Conservation (phyloP, 768 basidiomycete species). For the Suillus sp. region DNA sequence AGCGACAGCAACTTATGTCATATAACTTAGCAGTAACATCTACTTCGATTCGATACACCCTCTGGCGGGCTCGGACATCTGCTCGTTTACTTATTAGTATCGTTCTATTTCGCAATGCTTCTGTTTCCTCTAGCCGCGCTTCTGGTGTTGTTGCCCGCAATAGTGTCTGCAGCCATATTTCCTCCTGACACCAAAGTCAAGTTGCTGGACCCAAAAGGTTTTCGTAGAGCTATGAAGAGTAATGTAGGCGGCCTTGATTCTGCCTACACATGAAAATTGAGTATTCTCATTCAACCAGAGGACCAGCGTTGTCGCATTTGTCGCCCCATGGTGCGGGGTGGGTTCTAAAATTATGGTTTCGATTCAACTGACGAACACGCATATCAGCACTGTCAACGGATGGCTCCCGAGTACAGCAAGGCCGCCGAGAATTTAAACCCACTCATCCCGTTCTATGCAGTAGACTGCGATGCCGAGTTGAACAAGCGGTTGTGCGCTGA, state of each 20-base stretch:
- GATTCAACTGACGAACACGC: constrained; percentile 4
- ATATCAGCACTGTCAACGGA: constrained; percentile 75
- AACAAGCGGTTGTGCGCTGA: constrained; percentile 85
- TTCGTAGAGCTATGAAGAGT: constrained; percentile 70
- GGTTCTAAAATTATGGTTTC: constrained; percentile 26
- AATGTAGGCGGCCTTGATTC: constrained; percentile 55
- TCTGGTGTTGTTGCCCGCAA: constrained; percentile 32
- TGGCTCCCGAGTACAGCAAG: constrained; percentile 85
- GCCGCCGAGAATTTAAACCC: constrained; percentile 80
- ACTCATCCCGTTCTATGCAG: constrained; percentile 83
- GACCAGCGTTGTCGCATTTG: constrained; percentile 83
- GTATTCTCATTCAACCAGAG: constrained; percentile 42
- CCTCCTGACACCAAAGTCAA: constrained; percentile 64
- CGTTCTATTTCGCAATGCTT: constrained; percentile 22
- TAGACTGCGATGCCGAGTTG: constrained; percentile 85
- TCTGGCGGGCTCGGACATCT: neutral
- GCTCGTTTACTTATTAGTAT: neutral
- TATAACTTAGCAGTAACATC: neutral
- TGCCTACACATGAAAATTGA: constrained; percentile 2
- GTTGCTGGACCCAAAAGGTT: constrained; percentile 69
- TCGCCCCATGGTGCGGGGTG: constrained; percentile 95
- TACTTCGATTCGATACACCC: neutral
- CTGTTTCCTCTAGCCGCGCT: constrained; percentile 21
- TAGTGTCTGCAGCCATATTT: constrained; percentile 50
- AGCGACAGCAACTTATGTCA: neutral